Percentiles rank a stretch among this genome's conserved stretches.
These are phyloP conservation scores for Taphrina wiesneri DNA, from an alignment of 1,139 yeast species.

Conservation along the genomic window DNA sequence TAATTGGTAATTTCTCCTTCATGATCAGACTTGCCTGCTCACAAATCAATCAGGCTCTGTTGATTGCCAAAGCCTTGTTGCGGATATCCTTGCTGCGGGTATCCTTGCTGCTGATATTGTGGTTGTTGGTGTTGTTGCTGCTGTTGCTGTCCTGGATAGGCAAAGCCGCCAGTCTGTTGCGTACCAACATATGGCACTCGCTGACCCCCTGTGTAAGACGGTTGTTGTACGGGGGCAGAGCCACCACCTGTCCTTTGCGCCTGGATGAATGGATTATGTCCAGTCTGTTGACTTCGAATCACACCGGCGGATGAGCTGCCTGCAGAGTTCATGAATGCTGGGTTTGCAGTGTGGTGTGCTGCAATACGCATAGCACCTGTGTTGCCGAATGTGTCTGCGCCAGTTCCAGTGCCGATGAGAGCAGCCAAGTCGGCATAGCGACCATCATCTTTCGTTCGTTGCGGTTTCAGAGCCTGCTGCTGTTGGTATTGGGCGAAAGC, in stretches of 20 bases:
- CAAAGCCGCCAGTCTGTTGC: constrained; percentile 34
- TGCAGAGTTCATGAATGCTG: constrained; percentile 74
- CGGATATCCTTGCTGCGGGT: constrained; percentile 10
- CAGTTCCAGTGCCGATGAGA: constrained; percentile 73
- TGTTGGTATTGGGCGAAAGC: constrained; percentile 28
- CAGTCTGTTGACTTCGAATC: constrained; percentile 35
- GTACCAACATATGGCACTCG: constrained; percentile 15
- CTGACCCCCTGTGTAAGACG: constrained; percentile 13
- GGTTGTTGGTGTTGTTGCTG: constrained; percentile 16
- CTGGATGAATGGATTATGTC: constrained; percentile 33
- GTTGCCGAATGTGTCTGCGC: constrained; percentile 93
- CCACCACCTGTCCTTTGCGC: constrained; percentile 32
- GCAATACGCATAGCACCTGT: constrained; percentile 87
- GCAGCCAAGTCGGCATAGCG: constrained; percentile 72
- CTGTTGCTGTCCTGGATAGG: constrained; percentile 32
- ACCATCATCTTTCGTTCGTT: constrained; percentile 34
- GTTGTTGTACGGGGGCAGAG: constrained; percentile 15
- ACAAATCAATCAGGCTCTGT: constrained; percentile 31
- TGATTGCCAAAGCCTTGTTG: constrained; percentile 19
- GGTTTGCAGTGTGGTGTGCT: constrained; percentile 82
- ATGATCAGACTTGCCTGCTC: too few species aligned
- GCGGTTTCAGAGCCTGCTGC: constrained; percentile 30
- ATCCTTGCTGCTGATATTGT: constrained; percentile 9
- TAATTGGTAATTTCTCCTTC: background rate
- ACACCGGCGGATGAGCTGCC: constrained; percentile 48